Base-by-base conservation (phyloP, 2,329 filamentous ascomycete genomes). In the Chaetomiaceae sp. region DNA sequence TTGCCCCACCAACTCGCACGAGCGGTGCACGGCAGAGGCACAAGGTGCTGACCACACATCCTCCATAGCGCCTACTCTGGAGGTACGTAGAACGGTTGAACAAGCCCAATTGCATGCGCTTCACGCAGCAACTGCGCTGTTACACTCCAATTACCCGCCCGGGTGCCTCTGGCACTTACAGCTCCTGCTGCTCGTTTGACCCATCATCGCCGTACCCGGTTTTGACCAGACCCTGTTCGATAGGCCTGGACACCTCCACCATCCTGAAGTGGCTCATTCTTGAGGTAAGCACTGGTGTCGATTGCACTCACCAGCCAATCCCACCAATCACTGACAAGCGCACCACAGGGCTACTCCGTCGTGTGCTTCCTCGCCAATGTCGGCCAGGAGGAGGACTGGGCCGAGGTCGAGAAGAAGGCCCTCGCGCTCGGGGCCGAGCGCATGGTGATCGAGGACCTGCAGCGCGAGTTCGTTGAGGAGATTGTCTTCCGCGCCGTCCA, bases 401-500 rank as follows among this genome's bases (percentile, higher is more conserved):
- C 78, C 37, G 83, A 75, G 49, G 86, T 85, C 48, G 78, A 84
- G 68, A 75, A 77, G 62, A 89, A 90, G 76, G 60, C 62, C 2
- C 52, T 57, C 6, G 51, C 54, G 66, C 78, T 87, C 53, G 84
- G 84, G 59, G 84, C 84, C 18, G 70, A 77, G 68, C 77, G 79
- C 69, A 78, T 83, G 65, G 64, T 76, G 53, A 73, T 81, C 55
- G 68, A 73, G 52, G 78, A 93, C 64, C 74, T 91, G 45, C 79
- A 81, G 59, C 74, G 74, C 57, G 83, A 88, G 67, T 90, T 93
- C 60, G 79, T 93, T 56, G 84, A 89, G 58, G 78, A 91, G 71
- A 75, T 93, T 36, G 84, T 83, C 73, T 90, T 83, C 77, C 83
- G 78, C 42, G 86, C 87, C 51, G 78, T 93, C 53, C 84, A 88